Evolutionary conservation across 495 filamentous ascomycete genomes (phyloP).

Genomic region (Jackrogersella multiformis): DNA sequence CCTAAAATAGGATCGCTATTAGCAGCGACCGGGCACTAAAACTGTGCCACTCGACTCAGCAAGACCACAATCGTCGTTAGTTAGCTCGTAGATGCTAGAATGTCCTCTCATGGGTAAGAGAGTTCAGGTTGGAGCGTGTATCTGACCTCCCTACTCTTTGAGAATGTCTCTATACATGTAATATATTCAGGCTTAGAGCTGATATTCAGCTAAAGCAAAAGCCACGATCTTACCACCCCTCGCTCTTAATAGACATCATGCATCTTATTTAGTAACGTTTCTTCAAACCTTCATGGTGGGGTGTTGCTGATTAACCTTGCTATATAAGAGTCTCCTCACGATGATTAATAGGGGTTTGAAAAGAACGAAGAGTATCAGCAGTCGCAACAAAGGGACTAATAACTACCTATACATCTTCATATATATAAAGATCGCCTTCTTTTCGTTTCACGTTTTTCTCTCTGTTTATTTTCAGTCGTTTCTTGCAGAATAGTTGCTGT

Average conservation of each 20-base stretch:
- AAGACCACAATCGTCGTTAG: neutral
- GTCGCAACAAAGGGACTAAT: no score
- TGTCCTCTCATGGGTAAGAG: neutral
- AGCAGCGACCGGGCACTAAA: neutral
- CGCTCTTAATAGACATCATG: neutral
- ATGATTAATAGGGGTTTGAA: neutral
- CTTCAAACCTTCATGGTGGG: neutral
- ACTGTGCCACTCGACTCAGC: neutral
- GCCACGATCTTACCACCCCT: neutral
- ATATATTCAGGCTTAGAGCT: neutral
- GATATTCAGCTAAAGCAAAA: neutral
- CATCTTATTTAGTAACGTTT: neutral
- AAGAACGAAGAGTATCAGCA: neutral
- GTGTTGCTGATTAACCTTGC: neutral
- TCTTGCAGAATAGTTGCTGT: neutral
- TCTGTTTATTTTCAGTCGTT: neutral
- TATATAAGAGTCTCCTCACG: neutral
- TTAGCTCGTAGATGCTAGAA: neutral
- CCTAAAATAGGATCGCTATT: conserved; percentile 1
- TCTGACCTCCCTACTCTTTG: neutral
- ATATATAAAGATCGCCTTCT: neutral
- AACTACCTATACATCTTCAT: no score
- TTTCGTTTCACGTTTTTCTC: neutral
- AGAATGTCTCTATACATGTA: neutral
- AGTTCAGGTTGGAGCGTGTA: neutral